Conservation (phyloP, 2,329 filamentous ascomycete species). For the Venturia aucupariae region DNA sequence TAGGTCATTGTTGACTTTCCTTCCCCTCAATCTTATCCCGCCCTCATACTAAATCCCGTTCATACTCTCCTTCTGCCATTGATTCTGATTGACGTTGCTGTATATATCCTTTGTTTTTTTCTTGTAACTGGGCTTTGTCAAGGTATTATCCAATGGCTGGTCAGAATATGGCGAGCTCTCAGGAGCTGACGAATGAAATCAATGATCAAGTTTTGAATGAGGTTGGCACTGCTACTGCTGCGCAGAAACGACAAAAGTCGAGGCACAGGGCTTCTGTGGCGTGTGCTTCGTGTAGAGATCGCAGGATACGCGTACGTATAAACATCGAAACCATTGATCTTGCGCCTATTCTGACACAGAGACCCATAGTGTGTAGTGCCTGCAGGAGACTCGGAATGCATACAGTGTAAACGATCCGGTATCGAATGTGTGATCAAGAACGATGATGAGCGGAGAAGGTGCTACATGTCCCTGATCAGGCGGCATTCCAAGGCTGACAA, state of each 20-base stretch:
- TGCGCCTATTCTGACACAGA: constrained; percentile 21
- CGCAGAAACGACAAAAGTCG: constrained; percentile 23
- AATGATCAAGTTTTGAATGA: background rate
- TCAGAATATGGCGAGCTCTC: constrained; percentile 10
- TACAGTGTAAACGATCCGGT: constrained; percentile 43
- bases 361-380: constrained; percentile 42
- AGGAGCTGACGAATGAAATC: constrained; percentile 10
- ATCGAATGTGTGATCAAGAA: constrained; percentile 48
- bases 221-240: background rate
- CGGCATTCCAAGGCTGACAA: constrained; percentile 13
- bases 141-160: background rate
- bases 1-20: constrained; percentile 7
- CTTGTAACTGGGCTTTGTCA: background rate
- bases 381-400: constrained; percentile 42
- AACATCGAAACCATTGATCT: background rate
- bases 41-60: background rate
- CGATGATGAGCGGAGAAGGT: constrained; percentile 48
- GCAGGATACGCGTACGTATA: constrained; percentile 31
- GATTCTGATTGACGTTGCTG: too few relatives aligned
- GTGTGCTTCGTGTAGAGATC: constrained; percentile 44
- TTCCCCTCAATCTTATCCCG: background rate
- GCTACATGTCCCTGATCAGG: constrained; percentile 18
- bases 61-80: background rate
- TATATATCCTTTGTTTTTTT: background rate
- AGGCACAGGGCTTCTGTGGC: constrained; percentile 44